Evolutionary conservation across 108 stramenopile species (phyloP), one percentile per base, ranked within the genome.

Genomic region (Pseudonitzschia multiseries): DNA sequence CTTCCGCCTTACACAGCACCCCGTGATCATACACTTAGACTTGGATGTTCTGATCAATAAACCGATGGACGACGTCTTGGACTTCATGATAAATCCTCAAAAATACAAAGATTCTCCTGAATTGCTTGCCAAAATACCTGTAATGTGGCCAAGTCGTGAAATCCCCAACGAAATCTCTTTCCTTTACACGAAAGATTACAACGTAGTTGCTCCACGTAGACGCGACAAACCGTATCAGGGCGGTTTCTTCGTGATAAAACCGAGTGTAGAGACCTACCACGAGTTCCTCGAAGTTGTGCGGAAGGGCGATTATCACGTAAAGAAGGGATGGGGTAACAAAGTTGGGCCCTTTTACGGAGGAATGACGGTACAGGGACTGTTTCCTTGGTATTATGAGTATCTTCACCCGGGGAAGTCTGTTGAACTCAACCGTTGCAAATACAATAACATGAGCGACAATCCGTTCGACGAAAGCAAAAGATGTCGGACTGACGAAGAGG

Each of bases 21-120:
- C 95, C 33, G 70, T 92, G 26, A 96, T 96, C 1, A 84, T 98
- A n/a, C 97, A 97, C 77, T 72, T 98, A 43, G 98, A 99, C 79
- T 73, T 97, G 67, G 98, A 99, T 83, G 84, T 87, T 1, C 51
- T 98, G 20, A 73, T 99, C 0, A 71, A 92, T 51, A 85, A 92
- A 63, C 92, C 95, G 0, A 81, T 96, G 88, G 90, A 92, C 73
- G 74, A 76, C 32, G 62, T 92, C 36, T 87, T 88, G 70, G 88
- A 94, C 79, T 62, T 62, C 27, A 82, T 86, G 79, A 24, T 82
- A n/a, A 52, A 36, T 28, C 32, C 57, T 12, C 31, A 3, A 20
- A 18, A 26, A 40, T 74, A 36, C 50, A 67, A 67, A 18, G 72
- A 52, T 40, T 63, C 36, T 44, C 61, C 59, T 50, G 44, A 57